Evolutionary conservation across 164 flowering plant genomes (phyloP), one percentile per base, ranked within the genome.

Genomic region (Macadamia integrifolia): DNA sequence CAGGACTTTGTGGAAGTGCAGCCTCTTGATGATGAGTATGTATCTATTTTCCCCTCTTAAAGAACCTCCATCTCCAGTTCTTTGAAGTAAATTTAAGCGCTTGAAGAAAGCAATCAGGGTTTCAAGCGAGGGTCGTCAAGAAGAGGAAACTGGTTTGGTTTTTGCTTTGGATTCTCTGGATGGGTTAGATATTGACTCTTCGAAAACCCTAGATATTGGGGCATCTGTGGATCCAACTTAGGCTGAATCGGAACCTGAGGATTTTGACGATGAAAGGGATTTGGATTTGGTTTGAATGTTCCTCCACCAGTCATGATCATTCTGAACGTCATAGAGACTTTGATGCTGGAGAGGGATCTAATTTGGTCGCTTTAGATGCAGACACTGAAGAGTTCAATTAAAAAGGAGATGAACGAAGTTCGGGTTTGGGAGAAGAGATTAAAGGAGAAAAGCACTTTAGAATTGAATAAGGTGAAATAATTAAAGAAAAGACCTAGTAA

Each of bases 61-160:
- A 55, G 76, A 73, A 61, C 55, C 79, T 11, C 75, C 85, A 15
- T 80, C 88, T 60, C 78, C 82, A 0, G 58, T 70, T 57, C 82
- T 52, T 17, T 71, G 57, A 14, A 75, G 78, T 28, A 80, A 80
- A 79, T 84, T 88, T 10, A 87, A 83, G 68, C 90, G 96, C 28
- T 66, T 88, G 79, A 88, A 84, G 81, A 83, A 80, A 62, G 68
- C 77, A 18, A 29, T 28, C 63, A 44, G 64, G 61, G 71, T 72
- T 62, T 72, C 80, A 1, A 62, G 58, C 28, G 62, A 61, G 3
- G 43, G 59, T 5, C 23, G 42, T 58, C 58, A 66, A 66, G 61
- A 30, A 30, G 71, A 63, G 42, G 31, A 49, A 35, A 6, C 18
- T 17, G 71, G 5, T 50, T 62, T 71, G 1, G 50, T 50, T 9